Conservation (phyloP, 805 yeast species). For the Lipomyces sp. region DNA sequence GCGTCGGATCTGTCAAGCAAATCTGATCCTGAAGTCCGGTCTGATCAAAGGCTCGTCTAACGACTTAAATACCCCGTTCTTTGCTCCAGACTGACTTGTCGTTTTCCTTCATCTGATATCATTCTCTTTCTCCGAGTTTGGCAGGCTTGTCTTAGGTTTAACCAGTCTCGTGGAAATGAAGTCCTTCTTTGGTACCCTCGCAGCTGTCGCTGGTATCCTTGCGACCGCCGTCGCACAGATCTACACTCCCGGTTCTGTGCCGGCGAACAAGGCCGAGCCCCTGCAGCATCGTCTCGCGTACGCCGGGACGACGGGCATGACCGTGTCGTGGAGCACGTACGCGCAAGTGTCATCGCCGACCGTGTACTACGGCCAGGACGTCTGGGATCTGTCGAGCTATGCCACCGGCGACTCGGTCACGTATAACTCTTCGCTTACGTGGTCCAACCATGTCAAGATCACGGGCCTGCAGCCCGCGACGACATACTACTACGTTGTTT, state of each 20-base stretch:
- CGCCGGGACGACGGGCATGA: constrained; percentile 31
- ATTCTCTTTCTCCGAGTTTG: no score
- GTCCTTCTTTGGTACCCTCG: not conserved
- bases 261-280: constrained; percentile 18
- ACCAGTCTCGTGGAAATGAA: constrained; percentile 1
- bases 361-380: constrained; percentile 31
- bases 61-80: no score
- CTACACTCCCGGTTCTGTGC: constrained; percentile 19
- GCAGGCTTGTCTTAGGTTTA: no score
- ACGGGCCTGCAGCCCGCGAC: constrained; percentile 33
- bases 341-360: constrained; percentile 27
- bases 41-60: no score
- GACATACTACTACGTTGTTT: constrained; percentile 34
- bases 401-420: constrained; percentile 29
- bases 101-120: no score
- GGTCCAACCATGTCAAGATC: constrained; percentile 34
- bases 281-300: constrained; percentile 32
- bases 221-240: constrained; percentile 13
- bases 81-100: no score
- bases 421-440: constrained; percentile 31
- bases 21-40: no score
- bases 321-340: constrained; percentile 35
- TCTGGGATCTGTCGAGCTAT: constrained; percentile 16
- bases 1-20: no score
- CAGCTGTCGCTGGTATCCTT: constrained; percentile 1